A percentile compares a stretch with the other conserved stretches of the same genome.
Evolutionary conservation across 495 filamentous ascomycete genomes (phyloP).

Genomic region (Oleoguttula mirabilis): DNA sequence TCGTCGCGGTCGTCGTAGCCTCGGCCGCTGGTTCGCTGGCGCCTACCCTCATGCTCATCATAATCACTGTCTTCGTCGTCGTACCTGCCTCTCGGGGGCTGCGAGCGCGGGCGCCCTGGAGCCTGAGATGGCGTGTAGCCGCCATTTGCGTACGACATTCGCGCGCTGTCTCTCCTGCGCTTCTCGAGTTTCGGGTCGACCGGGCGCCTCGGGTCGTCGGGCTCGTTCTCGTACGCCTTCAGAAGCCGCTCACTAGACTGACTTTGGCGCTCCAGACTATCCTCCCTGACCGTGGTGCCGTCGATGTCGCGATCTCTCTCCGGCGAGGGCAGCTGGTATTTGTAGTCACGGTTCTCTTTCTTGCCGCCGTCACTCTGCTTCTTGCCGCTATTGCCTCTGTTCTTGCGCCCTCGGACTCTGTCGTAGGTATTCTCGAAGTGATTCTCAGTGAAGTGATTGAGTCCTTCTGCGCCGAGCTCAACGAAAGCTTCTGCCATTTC

Average conservation of each 20-base stretch:
- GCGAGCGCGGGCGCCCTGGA: background rate
- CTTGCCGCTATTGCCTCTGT: background rate
- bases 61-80: constrained; percentile 21
- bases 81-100: constrained; percentile 5
- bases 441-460: constrained; percentile 12
- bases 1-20: constrained; percentile 16
- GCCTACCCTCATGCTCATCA: constrained; percentile 11
- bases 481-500: constrained; percentile 17
- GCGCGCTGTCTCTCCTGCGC: constrained; percentile 1
- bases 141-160: constrained; percentile 14
- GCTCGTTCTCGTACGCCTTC: constrained; percentile 10
- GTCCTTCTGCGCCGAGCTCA: constrained; percentile 15
- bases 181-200: constrained; percentile 5
- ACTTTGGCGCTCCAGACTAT: constrained; percentile 13
- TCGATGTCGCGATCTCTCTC: background rate
- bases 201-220: constrained; percentile 11
- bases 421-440: constrained; percentile 6
- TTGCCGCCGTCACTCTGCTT: background rate
- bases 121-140: background rate
- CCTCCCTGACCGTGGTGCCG: background rate
- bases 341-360: background rate
- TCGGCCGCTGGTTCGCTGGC: constrained; percentile 2
- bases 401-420: background rate
- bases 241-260: constrained; percentile 9
- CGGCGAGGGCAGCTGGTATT: constrained; percentile 5